Evolutionary conservation across 1,284 basidiomycete genomes (phyloP).

Genomic region (Pseudozyma hubeiensis): DNA sequence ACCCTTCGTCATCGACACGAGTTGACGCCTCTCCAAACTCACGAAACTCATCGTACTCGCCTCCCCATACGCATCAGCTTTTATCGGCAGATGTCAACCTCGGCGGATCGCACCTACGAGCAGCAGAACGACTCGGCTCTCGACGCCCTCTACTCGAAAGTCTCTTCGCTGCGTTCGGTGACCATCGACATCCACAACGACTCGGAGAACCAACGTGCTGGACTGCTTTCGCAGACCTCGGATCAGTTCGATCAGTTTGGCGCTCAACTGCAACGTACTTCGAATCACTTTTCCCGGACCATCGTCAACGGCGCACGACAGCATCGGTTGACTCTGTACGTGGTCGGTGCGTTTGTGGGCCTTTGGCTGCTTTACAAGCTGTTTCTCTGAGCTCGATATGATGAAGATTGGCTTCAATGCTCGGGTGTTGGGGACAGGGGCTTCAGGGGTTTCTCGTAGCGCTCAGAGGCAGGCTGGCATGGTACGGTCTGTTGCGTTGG

Average conservation of each 20-base stretch:
- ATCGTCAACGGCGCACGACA: conserved; percentile 50
- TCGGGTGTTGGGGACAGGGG: not conserved
- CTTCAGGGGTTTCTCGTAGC: not conserved
- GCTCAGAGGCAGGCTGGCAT: not conserved
- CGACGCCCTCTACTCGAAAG: conserved; percentile 61
- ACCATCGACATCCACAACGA: conserved; percentile 64
- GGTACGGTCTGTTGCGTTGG: conserved; percentile 1
- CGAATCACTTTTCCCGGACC: conserved; percentile 48
- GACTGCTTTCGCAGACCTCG: conserved; percentile 38
- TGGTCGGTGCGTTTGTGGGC: conserved; percentile 51
- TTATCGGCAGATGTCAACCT: conserved; percentile 44
- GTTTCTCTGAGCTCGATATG: conserved; percentile 18
- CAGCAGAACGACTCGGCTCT: conserved; percentile 65
- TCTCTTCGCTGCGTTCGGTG: conserved; percentile 58
- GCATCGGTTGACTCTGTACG: conserved; percentile 52
- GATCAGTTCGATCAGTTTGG: conserved; percentile 54
- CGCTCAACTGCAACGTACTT: conserved; percentile 42
- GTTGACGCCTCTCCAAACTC: no score
- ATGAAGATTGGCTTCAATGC: conserved; percentile 6
- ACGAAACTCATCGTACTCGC: no score
- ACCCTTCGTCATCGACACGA: no score
- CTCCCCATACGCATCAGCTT: not conserved
- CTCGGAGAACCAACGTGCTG: conserved; percentile 55
- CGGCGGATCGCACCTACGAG: conserved; percentile 58
- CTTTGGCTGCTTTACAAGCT: conserved; percentile 60